A percentile compares a stretch with the other conserved stretches of the same genome.
Conservation (phyloP, 352 stramenopile species). For the Phytophthora pseudosyringae region DNA sequence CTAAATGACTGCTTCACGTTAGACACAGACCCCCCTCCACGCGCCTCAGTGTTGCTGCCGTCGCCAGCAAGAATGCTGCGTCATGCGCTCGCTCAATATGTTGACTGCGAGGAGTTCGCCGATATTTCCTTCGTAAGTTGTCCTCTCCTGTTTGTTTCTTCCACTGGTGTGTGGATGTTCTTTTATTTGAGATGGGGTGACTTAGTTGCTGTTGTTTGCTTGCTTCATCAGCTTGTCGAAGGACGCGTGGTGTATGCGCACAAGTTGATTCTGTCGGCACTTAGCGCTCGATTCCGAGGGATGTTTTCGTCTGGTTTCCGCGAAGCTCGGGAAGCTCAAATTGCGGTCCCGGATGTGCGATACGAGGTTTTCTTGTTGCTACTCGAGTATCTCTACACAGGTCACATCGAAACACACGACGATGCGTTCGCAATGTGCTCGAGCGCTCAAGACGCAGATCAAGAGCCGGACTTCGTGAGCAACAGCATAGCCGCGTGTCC, state of each 20-base stretch:
- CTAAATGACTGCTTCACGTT: constrained; percentile 96
- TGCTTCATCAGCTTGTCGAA: constrained; percentile 83
- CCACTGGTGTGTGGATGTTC: too few relatives aligned
- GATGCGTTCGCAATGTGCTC: constrained; percentile 34
- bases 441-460: constrained; percentile 13
- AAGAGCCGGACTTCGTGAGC: constrained; percentile 28
- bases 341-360: constrained; percentile 90
- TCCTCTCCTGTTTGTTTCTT: constrained; percentile 2
- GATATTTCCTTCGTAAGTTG: constrained; percentile 93
- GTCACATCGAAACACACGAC: constrained; percentile 50
- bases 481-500: constrained; percentile 34
- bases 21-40: constrained; percentile 93
- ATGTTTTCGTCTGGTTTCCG: constrained; percentile 96
- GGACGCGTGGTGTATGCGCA: constrained; percentile 92
- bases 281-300: constrained; percentile 93
- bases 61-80: constrained; percentile 74
- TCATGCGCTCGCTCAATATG: constrained; percentile 86
- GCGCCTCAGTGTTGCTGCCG: constrained; percentile 80
- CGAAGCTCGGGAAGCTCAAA: constrained; percentile 82
- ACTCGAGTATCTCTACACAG: constrained; percentile 96
- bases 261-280: constrained; percentile 93
- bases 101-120: constrained; percentile 94
- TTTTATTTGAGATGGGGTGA: background rate
- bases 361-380: constrained; percentile 93
- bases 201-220: constrained; percentile 9